Conservation (phyloP, 768 basidiomycete genomes). For the Panellus pusillus region DNA sequence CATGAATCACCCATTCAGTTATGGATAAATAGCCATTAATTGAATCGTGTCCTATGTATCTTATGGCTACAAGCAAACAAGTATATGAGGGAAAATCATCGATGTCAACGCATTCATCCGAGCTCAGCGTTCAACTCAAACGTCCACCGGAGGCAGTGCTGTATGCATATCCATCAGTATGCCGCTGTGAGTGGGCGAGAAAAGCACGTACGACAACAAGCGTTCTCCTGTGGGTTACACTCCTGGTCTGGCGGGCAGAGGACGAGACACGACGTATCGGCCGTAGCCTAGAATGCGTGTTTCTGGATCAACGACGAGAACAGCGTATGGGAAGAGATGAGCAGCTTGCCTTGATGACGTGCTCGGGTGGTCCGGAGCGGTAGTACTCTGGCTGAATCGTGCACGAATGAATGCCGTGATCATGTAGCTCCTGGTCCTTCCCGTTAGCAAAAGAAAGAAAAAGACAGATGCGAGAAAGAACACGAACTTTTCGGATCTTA, state of each 20-base stretch:
- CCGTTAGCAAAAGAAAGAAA: not conserved
- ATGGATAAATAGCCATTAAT: too few relatives aligned
- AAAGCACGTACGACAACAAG: slow-evolving; percentile 15
- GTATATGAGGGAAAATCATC: too few relatives aligned
- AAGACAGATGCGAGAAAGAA: not conserved
- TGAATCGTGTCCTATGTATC: too few relatives aligned
- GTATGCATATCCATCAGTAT: not conserved
- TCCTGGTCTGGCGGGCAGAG: slow-evolving; percentile 14
- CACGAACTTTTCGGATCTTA: slow-evolving; percentile 62
- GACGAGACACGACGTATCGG: slow-evolving; percentile 15
- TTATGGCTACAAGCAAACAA: too few relatives aligned
- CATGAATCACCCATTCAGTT: too few relatives aligned
- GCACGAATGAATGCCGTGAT: slow-evolving; percentile 91
- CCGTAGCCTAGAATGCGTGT: not conserved
- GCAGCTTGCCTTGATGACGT: not conserved
- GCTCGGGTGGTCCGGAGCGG: slow-evolving; percentile 28
- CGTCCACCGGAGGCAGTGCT: not conserved
- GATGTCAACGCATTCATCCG: too few relatives aligned
- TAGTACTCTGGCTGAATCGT: slow-evolving; percentile 92
- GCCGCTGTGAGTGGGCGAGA: not conserved
- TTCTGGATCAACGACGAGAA: not conserved
- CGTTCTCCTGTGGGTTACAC: slow-evolving; percentile 12
- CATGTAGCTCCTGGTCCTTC: slow-evolving; percentile 56
- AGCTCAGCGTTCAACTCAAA: not conserved
- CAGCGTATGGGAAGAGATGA: not conserved